phyloP scores from a whole-genome alignment of 2,329 filamentous ascomycete genomes.

The Penicillium decumbens region DNA sequence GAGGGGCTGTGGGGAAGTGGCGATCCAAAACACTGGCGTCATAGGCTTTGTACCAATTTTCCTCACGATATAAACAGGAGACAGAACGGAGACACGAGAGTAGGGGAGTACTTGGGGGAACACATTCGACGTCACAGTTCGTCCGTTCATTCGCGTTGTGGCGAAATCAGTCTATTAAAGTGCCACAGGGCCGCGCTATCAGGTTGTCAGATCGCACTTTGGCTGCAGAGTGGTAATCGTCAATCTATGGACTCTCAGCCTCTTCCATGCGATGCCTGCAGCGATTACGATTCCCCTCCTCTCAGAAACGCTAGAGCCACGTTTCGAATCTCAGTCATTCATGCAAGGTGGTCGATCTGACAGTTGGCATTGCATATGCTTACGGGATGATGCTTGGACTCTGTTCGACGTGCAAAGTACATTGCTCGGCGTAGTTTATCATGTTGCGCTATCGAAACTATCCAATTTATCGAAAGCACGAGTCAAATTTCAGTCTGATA shows the following conservation, averaged over 20 bases:
- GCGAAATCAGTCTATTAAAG: slow-evolving; percentile 16
- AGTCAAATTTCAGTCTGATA: background rate
- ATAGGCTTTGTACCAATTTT: slow-evolving; percentile 1
- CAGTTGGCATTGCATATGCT: slow-evolving; percentile 1
- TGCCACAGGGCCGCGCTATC: slow-evolving; percentile 5
- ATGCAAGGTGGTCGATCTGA: slow-evolving; percentile 1
- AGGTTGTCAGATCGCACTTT: slow-evolving; percentile 11
- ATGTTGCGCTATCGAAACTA: background rate
- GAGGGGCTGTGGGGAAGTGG: slow-evolving; percentile 22
- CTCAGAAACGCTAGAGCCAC: slow-evolving; percentile 5
- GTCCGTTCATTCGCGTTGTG: slow-evolving; percentile 3
- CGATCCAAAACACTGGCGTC: slow-evolving; percentile 18
- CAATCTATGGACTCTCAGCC: slow-evolving; percentile 3
- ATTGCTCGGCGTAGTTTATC: background rate
- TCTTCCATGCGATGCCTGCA: slow-evolving; percentile 13
- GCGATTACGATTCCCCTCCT: slow-evolving; percentile 10
- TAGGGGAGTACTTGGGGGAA: background rate
- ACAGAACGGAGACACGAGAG: background rate
- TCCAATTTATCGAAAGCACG: background rate
- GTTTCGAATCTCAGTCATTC: slow-evolving; percentile 3
- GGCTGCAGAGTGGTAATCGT: slow-evolving; percentile 12
- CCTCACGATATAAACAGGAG: background rate
- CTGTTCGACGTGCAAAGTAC: background rate
- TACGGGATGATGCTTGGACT: background rate
- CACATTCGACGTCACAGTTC: slow-evolving; percentile 11